A percentile compares a stretch with the other conserved stretches of the same genome.
Evolutionary conservation across 139 green algal species (phyloP).

Genomic region (Chloropicon primus): DNA sequence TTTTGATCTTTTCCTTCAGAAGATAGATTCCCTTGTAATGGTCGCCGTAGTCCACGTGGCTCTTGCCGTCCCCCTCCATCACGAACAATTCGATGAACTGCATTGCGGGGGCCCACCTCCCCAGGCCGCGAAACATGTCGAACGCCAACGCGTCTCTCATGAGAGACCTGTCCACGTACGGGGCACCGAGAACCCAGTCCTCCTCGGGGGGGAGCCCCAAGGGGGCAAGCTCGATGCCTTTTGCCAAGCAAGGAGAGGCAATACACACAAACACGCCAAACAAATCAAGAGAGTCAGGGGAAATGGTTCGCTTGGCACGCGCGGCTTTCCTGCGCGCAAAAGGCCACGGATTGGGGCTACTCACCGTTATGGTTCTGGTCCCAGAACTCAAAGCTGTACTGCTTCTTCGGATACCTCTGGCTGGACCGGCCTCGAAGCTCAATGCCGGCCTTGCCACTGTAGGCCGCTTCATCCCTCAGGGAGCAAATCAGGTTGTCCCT

Average conservation of each 20-base stretch:
- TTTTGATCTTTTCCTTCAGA: constrained; percentile 3
- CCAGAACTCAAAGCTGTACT: not conserved
- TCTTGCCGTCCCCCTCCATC: not conserved
- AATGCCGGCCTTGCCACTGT: not conserved
- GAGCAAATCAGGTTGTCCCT: not conserved
- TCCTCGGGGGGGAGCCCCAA: constrained; percentile 5
- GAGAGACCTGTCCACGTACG: constrained; percentile 5
- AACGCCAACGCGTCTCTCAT: constrained; percentile 4
- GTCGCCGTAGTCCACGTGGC: not conserved
- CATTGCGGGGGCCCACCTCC: constrained; percentile 1
- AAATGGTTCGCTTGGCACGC: no score
- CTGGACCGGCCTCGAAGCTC: not conserved
- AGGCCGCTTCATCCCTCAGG: not conserved
- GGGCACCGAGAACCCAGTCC: not conserved
- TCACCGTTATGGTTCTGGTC: not conserved
- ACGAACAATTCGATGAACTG: constrained; percentile 3
- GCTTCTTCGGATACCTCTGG: not conserved
- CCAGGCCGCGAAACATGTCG: not conserved
- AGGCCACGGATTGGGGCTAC: not conserved
- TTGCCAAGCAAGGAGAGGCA: not conserved
- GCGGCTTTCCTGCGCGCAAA: no score
- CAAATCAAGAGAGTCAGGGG: not conserved
- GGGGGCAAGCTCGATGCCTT: not conserved
- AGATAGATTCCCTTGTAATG: constrained; percentile 4
- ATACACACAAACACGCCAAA: not conserved